Conservation (phyloP, 257 asterid species). For the Sherardia arvensis region DNA sequence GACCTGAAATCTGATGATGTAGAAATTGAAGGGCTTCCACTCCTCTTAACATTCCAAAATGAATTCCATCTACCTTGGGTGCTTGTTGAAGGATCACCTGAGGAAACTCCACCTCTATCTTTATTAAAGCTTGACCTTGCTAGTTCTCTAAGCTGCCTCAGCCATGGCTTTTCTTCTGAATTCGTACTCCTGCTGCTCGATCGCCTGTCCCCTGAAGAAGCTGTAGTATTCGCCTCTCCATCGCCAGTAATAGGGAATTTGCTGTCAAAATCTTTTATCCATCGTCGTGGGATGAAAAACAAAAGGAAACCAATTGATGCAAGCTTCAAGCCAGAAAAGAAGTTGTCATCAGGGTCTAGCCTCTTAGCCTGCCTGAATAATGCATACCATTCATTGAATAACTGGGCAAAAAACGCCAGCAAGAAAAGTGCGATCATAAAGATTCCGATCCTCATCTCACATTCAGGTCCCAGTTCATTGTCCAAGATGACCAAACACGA, state of each 20-base stretch:
- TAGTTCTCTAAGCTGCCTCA: constrained; percentile 58
- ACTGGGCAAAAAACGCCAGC: constrained; percentile 36
- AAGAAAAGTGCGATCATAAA: constrained; percentile 49
- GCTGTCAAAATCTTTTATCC: constrained; percentile 30
- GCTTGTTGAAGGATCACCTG: constrained; percentile 61
- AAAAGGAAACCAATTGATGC: constrained; percentile 50
- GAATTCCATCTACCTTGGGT: constrained; percentile 48
- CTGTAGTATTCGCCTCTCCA: constrained; percentile 23
- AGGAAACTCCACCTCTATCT: constrained; percentile 29
- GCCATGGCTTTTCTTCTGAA: constrained; percentile 68
- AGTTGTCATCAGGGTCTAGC: constrained; percentile 46
- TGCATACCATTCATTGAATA: constrained; percentile 52
- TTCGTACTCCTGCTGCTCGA: constrained; percentile 33
- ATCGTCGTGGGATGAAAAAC: constrained; percentile 38
- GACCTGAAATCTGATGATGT: constrained; percentile 51
- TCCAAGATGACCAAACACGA: constrained; percentile 42
- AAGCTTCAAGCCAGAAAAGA: constrained; percentile 48
- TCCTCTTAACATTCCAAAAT: constrained; percentile 47
- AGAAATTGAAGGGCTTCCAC: constrained; percentile 66
- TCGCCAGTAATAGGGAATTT: constrained; percentile 31
- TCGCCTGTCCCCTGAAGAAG: constrained; percentile 32
- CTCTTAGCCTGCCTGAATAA: constrained; percentile 47
- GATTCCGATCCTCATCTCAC: constrained; percentile 49
- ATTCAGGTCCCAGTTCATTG: constrained; percentile 25
- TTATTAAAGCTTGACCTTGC: constrained; percentile 66